A percentile compares a stretch with the other conserved stretches of the same genome.
These are phyloP conservation scores for Neurospora sublineolata DNA, from an alignment of 495 filamentous ascomycete genomes.

Conservation along the genomic window DNA sequence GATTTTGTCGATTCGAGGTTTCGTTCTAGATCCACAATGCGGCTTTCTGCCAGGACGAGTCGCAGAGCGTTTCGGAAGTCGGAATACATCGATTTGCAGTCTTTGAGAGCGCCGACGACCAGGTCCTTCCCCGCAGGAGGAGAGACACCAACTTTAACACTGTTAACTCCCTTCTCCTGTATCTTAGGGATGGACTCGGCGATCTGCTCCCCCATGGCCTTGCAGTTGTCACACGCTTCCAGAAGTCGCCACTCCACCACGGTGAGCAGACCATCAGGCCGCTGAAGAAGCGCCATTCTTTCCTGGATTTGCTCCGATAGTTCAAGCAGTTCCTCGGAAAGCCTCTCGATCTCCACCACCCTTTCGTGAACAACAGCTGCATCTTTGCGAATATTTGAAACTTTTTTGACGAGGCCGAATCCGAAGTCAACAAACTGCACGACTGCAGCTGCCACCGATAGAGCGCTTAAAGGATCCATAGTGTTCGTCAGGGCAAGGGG, in stretches of 20 bases:
- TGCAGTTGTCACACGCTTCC: not conserved
- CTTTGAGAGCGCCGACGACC: not conserved
- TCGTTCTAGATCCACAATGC: not conserved
- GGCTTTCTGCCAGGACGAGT: not conserved
- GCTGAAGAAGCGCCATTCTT: not conserved
- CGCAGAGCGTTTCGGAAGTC: not conserved
- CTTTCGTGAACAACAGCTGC: not conserved
- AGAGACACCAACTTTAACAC: not conserved
- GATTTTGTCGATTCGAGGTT: not conserved
- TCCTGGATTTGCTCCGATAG: not conserved
- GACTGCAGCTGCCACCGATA: conserved; percentile 1
- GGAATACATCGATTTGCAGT: not conserved
- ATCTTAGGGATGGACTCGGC: not conserved
- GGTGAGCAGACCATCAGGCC: not conserved
- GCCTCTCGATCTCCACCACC: not conserved
- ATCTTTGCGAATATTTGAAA: not conserved
- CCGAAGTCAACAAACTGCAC: not conserved
- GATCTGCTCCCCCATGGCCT: not conserved
- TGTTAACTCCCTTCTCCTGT: not conserved
- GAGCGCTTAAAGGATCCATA: conserved; percentile 7
- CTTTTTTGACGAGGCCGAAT: not conserved
- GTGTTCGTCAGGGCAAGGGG: not conserved
- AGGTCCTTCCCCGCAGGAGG: not conserved
- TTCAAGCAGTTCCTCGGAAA: not conserved
- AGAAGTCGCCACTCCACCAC: not conserved